Percentiles rank a stretch among this genome's conserved stretches.
These are phyloP conservation scores for Blastocystis sp. DNA, from an alignment of 352 stramenopile genomes.

Conservation along the genomic window DNA sequence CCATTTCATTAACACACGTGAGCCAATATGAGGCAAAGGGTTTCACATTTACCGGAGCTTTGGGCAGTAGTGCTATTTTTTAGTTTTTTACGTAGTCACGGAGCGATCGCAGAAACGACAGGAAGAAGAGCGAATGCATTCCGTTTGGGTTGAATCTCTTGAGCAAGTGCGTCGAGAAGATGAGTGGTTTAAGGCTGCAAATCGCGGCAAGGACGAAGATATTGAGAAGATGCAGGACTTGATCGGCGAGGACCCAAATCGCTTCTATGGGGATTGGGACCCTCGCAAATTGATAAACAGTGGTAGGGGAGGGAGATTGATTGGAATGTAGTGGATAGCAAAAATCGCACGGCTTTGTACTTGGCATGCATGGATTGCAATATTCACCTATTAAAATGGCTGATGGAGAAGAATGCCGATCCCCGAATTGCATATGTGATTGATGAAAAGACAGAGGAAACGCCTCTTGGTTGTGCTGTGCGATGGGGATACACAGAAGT, in stretches of 20 bases:
- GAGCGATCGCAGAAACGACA: background rate
- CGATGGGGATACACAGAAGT: conserved; percentile 41
- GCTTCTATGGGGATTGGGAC: conserved; percentile 44
- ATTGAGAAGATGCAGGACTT: background rate
- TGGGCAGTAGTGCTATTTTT: background rate
- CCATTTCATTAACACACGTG: background rate
- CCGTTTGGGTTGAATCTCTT: conserved; percentile 25
- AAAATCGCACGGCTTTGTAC: conserved; percentile 30
- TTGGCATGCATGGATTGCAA: conserved; percentile 36
- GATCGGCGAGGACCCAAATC: conserved; percentile 20
- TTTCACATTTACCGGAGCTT: conserved; percentile 5
- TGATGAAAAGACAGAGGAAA: conserved; percentile 46
- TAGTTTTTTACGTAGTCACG: background rate
- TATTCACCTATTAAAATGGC: background rate
- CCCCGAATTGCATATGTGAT: conserved; percentile 30
- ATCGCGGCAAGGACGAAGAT: conserved; percentile 1
- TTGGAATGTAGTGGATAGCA: conserved; percentile 9
- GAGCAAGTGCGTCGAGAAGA: background rate
- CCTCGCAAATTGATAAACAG: conserved; percentile 43
- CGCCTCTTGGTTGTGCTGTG: conserved; percentile 16
- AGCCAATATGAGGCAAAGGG: background rate
- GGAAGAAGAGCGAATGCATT: conserved; percentile 6
- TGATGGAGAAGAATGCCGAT: conserved; percentile 21
- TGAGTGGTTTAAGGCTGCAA: conserved; percentile 9
- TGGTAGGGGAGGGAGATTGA: background rate